These are phyloP conservation scores for Zymoseptoria crescenta DNA, from an alignment of 2,329 filamentous ascomycete species.

Conservation along the genomic window DNA sequence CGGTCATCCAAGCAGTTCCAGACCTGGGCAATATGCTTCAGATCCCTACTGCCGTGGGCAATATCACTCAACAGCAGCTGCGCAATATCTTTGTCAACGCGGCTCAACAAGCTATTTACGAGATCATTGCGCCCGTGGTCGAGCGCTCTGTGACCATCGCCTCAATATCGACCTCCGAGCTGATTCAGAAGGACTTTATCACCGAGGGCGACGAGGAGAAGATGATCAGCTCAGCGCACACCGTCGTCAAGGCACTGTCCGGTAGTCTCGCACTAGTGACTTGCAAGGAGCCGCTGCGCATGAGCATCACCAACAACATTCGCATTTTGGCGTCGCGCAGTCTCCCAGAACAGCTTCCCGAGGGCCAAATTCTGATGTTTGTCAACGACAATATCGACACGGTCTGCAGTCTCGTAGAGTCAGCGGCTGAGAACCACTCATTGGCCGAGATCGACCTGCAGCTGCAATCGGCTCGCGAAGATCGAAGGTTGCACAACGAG, in stretches of 20 bases:
- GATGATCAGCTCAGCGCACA: constrained; percentile 76
- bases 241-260: constrained; percentile 89
- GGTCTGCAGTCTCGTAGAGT: constrained; percentile 88
- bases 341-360: constrained; percentile 66
- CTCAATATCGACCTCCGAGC: constrained; percentile 89
- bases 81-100: constrained; percentile 73
- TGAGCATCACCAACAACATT: constrained; percentile 97
- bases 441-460: constrained; percentile 92
- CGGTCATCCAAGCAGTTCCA: constrained; percentile 71
- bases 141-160: constrained; percentile 97
- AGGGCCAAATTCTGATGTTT: constrained; percentile 96
- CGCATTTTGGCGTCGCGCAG: constrained; percentile 63
- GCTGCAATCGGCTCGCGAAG: constrained; percentile 71
- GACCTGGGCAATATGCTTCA: constrained; percentile 72
- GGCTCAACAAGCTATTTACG: constrained; percentile 80
- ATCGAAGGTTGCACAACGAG: constrained; percentile 65
- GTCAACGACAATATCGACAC: constrained; percentile 95
- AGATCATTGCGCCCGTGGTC: constrained; percentile 96
- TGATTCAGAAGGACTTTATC: constrained; percentile 93
- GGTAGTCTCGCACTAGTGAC: constrained; percentile 94
- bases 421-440: constrained; percentile 88
- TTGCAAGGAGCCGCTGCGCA: constrained; percentile 90
- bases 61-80: constrained; percentile 60
- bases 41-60: constrained; percentile 69
- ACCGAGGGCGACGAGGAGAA: constrained; percentile 86